Conservation (phyloP, 2,329 filamentous ascomycete species). For the Diplodia sapinea region DNA sequence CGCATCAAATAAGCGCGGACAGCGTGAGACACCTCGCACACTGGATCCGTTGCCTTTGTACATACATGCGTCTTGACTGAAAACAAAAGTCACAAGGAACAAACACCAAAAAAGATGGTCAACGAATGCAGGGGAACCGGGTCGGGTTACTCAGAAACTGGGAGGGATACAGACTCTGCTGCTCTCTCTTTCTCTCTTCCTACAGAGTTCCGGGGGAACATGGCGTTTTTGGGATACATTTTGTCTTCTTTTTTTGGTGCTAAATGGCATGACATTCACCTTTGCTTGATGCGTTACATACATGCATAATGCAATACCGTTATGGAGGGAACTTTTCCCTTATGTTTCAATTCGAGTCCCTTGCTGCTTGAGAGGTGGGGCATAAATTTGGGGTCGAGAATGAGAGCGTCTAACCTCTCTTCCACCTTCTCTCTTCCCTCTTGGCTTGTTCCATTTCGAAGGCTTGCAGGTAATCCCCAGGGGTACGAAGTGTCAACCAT, state of each 20-base stretch:
- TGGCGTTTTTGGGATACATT: neutral
- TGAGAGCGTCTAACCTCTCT: too few relatives aligned
- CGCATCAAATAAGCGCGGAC: constrained; percentile 57
- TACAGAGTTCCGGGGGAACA: neutral
- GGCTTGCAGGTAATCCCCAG: too few relatives aligned
- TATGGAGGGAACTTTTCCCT: neutral
- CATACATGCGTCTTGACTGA: constrained; percentile 9
- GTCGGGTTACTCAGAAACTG: neutral
- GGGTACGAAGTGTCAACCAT: too few relatives aligned
- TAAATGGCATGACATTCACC: neutral
- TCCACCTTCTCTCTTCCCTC: too few relatives aligned
- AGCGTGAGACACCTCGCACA: neutral
- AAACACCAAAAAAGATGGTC: neutral
- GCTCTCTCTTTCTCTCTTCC: neutral
- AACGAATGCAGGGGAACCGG: neutral
- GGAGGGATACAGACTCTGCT: neutral
- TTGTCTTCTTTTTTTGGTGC: constrained; percentile 4
- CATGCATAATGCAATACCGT: neutral
- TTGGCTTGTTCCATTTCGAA: too few relatives aligned
- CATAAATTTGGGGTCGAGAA: neutral
- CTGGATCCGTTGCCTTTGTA: constrained; percentile 7
- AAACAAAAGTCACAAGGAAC: neutral
- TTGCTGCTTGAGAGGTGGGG: neutral
- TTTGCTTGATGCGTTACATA: constrained; percentile 6
- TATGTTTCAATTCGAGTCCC: neutral